Base-by-base conservation (phyloP, 371 early-diverging fungal species). In the Phascolomyces articulosus region DNA sequence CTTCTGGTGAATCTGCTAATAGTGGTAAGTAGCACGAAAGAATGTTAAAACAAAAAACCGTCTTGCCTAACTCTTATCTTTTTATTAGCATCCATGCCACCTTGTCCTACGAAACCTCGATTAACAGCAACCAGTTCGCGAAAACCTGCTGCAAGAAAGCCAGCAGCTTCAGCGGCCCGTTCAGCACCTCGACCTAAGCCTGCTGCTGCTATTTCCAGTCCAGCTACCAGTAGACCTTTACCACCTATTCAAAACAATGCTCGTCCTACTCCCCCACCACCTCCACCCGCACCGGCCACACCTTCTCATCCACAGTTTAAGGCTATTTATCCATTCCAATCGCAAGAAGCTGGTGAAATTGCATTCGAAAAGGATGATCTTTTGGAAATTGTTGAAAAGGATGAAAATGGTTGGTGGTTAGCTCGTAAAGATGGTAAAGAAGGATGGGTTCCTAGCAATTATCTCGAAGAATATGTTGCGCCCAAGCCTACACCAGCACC, bases 381-480 rank as follows among this genome's bases (percentile, higher is more conserved):
- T 6, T 82, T 93, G 72, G 92, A 93, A 66, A 89, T 94, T 65
- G 53, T 88, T 13, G 88, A 93, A 66, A 91, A 92, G 69, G 90
- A 91, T 65, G 85, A 90, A 31, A 92, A 91, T 68, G 94, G 94
- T 29, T 94, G 94, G 94, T 94, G 94, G 94, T 72, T 93, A 23
- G 94, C 90, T 34, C 76, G 79, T 58, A 88, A 84, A 70, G 83
- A 87, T 57, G 92, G 90, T 31, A 77, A 82, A 60, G 88, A 92
- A 74, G 92, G 93, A 26, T 94, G 93, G 94, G 90, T 93, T 11
- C 94, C 94, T 31, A 91, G 90, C 65, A 93, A 93, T 70, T 94
- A 94, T 68, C 67, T 94, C 47, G 92, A 87, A 54, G 88, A 87
- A 51, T 78, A 74, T 16, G 68, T 76, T 15, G 72, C 71, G 11